Conservation (phyloP, 345 rosid species). For the Brassica nigra region DNA sequence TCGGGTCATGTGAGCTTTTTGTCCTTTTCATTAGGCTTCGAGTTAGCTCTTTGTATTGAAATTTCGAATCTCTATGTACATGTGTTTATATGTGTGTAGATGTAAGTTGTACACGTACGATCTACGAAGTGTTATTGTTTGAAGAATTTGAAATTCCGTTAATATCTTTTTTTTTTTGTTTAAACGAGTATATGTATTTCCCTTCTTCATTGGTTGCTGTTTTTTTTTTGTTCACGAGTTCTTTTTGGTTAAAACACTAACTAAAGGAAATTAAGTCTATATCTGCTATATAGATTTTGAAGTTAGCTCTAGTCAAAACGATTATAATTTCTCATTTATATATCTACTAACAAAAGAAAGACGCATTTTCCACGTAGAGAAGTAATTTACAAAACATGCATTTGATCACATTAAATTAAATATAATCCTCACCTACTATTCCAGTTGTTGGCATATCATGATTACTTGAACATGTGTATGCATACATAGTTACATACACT, state of each 20-base stretch:
- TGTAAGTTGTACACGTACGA: not conserved
- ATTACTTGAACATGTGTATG: conserved; percentile 17
- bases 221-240: not conserved
- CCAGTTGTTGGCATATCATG: conserved; percentile 33
- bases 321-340: not conserved
- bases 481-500: not conserved
- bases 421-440: conserved; percentile 32
- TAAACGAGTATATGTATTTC: conserved; percentile 2
- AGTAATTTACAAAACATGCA: conserved; percentile 12
- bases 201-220: conserved; percentile 1
- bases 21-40: conserved; percentile 72
- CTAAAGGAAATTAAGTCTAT: not conserved
- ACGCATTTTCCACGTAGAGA: not conserved
- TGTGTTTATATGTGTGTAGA: conserved; percentile 10
- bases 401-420: conserved; percentile 2
- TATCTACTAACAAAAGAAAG: not conserved
- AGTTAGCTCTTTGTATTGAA: conserved; percentile 43
- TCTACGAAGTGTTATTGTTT: conserved; percentile 8
- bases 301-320: not conserved
- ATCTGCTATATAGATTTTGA: not conserved
- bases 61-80: conserved; percentile 35
- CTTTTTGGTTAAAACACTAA: not conserved
- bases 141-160: conserved; percentile 9
- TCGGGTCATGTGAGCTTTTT: conserved; percentile 84
- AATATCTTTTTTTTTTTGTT: not conserved